Evolutionary conservation across 2,329 filamentous ascomycete genomes (phyloP).

Genomic region (Neonectria neomacrospora): DNA sequence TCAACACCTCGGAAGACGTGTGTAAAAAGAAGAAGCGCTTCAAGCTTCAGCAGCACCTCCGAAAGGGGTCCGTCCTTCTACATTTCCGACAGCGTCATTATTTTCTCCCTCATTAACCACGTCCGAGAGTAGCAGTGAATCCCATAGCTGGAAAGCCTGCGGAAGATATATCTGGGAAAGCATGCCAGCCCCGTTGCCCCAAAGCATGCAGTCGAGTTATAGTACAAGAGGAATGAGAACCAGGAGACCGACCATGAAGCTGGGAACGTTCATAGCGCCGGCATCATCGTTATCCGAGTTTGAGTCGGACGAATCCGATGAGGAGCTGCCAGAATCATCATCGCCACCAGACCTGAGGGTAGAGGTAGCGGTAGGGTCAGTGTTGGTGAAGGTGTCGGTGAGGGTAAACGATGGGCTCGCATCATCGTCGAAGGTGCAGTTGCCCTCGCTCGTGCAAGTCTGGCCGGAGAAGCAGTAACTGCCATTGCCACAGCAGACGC

Average conservation of each 20-base stretch:
- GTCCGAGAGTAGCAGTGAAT: neutral
- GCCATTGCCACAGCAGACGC: constrained; percentile 37
- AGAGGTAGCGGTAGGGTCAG: neutral
- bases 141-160: neutral
- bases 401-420: neutral
- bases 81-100: neutral
- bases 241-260: constrained; percentile 38
- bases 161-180: neutral
- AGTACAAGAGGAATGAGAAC: constrained; percentile 43
- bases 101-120: neutral
- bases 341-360: neutral
- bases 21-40: neutral
- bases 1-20: neutral
- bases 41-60: neutral
- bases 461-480: constrained; percentile 38
- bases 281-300: constrained; percentile 14
- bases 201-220: constrained; percentile 18
- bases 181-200: neutral
- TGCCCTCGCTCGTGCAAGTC: constrained; percentile 38
- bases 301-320: neutral
- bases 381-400: neutral
- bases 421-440: constrained; percentile 18
- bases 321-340: neutral
- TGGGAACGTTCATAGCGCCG: constrained; percentile 35
- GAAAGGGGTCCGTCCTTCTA: neutral